Evolutionary conservation across 371 early-diverging fungal species (phyloP), one percentile per base, ranked within the genome.

Genomic region (Batkoa obscura): DNA sequence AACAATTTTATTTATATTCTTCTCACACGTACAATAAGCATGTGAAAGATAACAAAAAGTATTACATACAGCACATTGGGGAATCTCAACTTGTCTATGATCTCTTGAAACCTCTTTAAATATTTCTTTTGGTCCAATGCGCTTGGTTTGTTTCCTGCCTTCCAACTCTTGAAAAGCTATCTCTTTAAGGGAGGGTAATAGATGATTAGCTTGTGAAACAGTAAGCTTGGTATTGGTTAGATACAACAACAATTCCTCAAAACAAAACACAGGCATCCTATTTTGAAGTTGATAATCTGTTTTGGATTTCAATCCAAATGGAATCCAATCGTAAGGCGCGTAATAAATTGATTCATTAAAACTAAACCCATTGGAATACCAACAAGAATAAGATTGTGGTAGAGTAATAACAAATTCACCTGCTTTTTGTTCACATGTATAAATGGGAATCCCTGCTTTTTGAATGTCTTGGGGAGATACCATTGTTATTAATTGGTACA

Each of bases 311-410:
- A 76, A 58, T 15, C 90, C 94, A 64, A 68, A 82, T 1, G 83
- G 78, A 17, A 91, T 66, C 97, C 97, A 96, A 62, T 92, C 86
- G 4, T 80, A 70, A 2, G 87, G 80, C 3, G 92, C 90, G 74
- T 94, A 94, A 67, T 96, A 94, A 52, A 94, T 94, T 0, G 97
- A 94, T 66, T 96, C 96, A 46, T 86, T 85, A 63, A 88, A 85
- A 68, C 94, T 95, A 64, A 93, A 84, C n/a, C 97, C 97, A 46
- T 94, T 93, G 64, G 92, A 94, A 66, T 94, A 92, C 1, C 94
- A 94, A 0, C 89, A 84, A 60, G 94, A 94, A 64, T 93, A 94
- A 1, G 88, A 83, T 56, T 86, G 78, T 3, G 97, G 97, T 61
- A 91, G 92, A 0, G 97, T 96, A 37, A 96, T 74, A 2, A 94